These are phyloP conservation scores for Saprolegnia parasitica DNA, from an alignment of 352 stramenopile genomes.

Conservation along the genomic window DNA sequence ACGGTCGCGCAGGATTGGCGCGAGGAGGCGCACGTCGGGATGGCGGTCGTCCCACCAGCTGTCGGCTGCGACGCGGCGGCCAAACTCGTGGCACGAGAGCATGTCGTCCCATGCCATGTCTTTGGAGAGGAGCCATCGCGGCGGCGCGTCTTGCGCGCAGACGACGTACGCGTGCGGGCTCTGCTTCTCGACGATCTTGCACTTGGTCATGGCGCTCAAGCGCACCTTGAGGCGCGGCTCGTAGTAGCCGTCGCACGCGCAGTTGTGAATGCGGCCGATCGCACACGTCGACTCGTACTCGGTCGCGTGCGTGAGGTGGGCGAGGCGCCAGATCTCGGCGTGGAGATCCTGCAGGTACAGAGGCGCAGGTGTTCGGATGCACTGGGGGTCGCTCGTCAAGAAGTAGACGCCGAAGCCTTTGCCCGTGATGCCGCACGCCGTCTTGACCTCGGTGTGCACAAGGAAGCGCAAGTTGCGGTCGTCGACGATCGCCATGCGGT, in stretches of 20 bases:
- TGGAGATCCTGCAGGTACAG: neutral
- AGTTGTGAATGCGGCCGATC: conserved; percentile 4
- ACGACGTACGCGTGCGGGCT: neutral
- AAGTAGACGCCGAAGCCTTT: conserved; percentile 12
- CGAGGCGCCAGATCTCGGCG: conserved; percentile 11
- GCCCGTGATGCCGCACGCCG: conserved; percentile 13
- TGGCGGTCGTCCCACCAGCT: neutral
- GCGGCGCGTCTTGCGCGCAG: neutral
- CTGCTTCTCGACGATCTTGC: neutral
- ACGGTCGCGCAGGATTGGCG: neutral
- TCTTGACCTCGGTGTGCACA: conserved; percentile 1
- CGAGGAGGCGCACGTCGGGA: neutral
- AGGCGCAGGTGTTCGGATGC: neutral
- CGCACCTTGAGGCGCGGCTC: conserved; percentile 1
- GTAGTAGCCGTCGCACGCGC: conserved; percentile 5
- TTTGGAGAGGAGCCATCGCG: neutral
- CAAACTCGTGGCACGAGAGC: neutral
- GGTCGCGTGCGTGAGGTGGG: neutral
- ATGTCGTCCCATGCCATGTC: conserved; percentile 10
- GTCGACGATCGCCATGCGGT: neutral
- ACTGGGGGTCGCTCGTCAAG: neutral
- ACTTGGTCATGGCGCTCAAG: neutral
- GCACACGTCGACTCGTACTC: neutral
- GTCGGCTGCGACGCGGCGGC: neutral
- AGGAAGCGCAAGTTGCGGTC: conserved; percentile 12